Base-by-base conservation (phyloP, 2,329 filamentous ascomycete species). In the Hansfordia pulvinata region DNA sequence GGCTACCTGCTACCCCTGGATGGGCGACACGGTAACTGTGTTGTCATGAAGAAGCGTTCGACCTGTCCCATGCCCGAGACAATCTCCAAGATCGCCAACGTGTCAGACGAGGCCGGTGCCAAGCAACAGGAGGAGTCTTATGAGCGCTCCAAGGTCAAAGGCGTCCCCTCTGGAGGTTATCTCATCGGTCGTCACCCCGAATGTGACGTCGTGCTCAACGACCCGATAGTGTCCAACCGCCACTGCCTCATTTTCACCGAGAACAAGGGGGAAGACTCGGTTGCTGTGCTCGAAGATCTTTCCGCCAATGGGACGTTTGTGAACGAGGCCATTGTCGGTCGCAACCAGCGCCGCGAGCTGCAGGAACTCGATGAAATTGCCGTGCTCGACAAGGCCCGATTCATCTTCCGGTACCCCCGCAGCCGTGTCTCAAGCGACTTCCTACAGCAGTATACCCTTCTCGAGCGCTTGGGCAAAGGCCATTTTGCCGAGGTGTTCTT, bases 221-320 rank as follows among this genome's bases (percentile, higher is more conserved):
- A 81, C 26, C 76, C 74, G 2, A 82, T 82, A 4, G 76, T 94
- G 22, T 94, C 86, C 11, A 96, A 96, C 46, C 70, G 86, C 4
- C 81, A 86, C 50, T 83, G 76, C 36, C 54, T 82, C 7, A 38
- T 83, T 2, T 82, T 80, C 42, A 62, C 56, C 13, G 66, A 73
- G 43, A 69, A 69, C 34, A 69, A 69, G 37, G 64, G 59, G 8
- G 52, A 56, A 10, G 61, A 69, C 50, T 67, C 62, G 37, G 64
- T 72, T 21, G 88, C 84, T 7, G 69, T 96, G 9, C 54, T 98
- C 5, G 86, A 98, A 49, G 90, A 98, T 50, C 58, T 96, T 12
- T 98, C 90, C 6, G 90, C 76, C 46, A 98, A 98, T 47, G 90
- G 90, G 26, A 98, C 92, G 0, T 98, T 86, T 47, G 78, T 98